Evolutionary conservation across 139 green algal genomes (phyloP), one percentile per base, ranked within the genome.

Genomic region (Choricystis sp.): DNA sequence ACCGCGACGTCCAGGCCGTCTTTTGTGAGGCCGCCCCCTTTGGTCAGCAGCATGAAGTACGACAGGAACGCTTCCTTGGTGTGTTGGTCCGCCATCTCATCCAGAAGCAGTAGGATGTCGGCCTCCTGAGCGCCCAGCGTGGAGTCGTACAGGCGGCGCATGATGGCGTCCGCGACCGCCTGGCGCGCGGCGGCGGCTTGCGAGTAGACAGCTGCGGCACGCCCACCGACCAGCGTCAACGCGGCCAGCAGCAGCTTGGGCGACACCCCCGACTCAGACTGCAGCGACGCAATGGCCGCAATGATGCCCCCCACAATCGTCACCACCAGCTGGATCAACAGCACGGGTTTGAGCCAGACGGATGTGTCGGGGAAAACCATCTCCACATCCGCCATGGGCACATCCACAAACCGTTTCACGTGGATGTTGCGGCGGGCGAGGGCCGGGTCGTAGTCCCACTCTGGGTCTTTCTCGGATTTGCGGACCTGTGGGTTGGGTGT

Each of bases 361-460:
- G 56, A 64, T 70, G 88, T 91, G 55, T 88, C 82, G 0, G 85
- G 85, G 69, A 93, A 84, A 19, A 93, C 72, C 62, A 93, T 77
- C 72, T 93, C 85, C 1, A 83, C 30, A 66, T 93, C 85, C 3
- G 85, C 85, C 69, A 90, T 80, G 3, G 85, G 83, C 29, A 89
- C 74, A 40, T 81, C 74, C 2, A 67, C 65, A 68, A 90, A 93
- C 29, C 65, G 70, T 65, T 89, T 89, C 56, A 92, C 59, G 49
- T 77, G 20, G 28, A 93, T 84, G 77, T 86, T 89, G 61, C 79
- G 70, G 26, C 68, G 64, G 57, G 63, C 66, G 20, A 63, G 5
- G 26, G 14, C 26, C 72, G 29, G 31, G 68, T 4, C 20, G 5
- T 28, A 49, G 40, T 24, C 52, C 19, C 3, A 55, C 20, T 61